phyloP scores from a whole-genome alignment of 306 rosid genomes.

The Potentilla sterilis region DNA sequence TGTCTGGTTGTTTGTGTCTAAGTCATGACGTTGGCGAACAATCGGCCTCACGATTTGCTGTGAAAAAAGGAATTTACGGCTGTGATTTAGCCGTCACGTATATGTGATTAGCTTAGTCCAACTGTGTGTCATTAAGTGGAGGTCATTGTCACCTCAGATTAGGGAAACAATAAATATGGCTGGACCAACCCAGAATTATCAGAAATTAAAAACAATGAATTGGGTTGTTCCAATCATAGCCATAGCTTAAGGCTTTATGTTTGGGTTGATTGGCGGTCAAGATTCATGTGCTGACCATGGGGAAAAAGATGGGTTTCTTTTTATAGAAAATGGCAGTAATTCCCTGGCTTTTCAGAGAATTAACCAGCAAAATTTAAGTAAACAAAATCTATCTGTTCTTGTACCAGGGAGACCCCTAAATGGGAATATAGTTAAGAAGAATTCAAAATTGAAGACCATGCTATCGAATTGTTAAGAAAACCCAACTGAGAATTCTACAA shows the following conservation, averaged over 20 bases:
- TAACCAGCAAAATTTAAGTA: neutral
- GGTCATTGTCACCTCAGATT: neutral
- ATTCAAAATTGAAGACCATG: neutral
- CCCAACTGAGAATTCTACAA: neutral
- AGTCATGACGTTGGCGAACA: neutral
- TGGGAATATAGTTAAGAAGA: neutral
- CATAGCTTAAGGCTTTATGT: neutral
- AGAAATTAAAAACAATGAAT: neutral
- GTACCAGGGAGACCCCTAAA: no score
- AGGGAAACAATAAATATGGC: neutral
- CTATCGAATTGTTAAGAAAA: neutral
- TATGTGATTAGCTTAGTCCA: neutral
- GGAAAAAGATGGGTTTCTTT: neutral
- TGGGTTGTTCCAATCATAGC: constrained; percentile 3
- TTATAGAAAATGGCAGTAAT: neutral
- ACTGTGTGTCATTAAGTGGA: neutral
- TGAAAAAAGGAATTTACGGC: neutral
- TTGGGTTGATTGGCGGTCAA: neutral
- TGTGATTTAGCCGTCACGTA: constrained; percentile 14
- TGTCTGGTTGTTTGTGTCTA: neutral
- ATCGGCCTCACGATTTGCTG: neutral
- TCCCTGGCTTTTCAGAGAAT: neutral
- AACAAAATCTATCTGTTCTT: neutral
- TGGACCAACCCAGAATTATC: neutral
- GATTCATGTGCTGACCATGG: neutral